phyloP scores from a whole-genome alignment of 2,329 filamentous ascomycete species.

The Arachnopeziza araneosa region DNA sequence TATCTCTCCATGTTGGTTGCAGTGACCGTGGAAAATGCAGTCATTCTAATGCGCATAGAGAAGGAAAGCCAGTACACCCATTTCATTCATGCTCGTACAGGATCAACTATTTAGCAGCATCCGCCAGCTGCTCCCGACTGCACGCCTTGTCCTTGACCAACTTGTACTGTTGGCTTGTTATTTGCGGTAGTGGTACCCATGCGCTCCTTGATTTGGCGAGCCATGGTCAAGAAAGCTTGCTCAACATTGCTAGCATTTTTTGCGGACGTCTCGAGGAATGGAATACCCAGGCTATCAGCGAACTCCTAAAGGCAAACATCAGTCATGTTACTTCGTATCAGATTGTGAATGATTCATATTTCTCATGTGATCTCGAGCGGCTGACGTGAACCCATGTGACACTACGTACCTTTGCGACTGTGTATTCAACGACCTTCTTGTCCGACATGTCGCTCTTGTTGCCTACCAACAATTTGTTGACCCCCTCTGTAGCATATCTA shows the following conservation, averaged over 20 bases:
- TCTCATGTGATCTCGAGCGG: constrained; percentile 17
- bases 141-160: constrained; percentile 90
- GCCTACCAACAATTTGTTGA: constrained; percentile 98
- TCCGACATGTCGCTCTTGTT: constrained; percentile 99
- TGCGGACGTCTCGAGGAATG: constrained; percentile 98
- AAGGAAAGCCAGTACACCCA: constrained; percentile 18
- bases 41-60: constrained; percentile 29
- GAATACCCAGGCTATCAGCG: constrained; percentile 95
- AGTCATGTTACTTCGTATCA: constrained; percentile 10
- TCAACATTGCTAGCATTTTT: constrained; percentile 99
- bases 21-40: constrained; percentile 27
- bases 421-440: constrained; percentile 99
- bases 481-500: constrained; percentile 96
- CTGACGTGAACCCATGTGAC: constrained; percentile 23
- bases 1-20: constrained; percentile 22
- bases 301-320: constrained; percentile 65
- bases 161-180: constrained; percentile 98
- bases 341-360: constrained; percentile 6
- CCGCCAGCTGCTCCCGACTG: constrained; percentile 78
- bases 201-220: constrained; percentile 98
- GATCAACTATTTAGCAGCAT: constrained; percentile 68
- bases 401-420: constrained; percentile 83
- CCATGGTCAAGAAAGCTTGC: constrained; percentile 99
- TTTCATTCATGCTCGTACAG: constrained; percentile 18
- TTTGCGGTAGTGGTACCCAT: constrained; percentile 94